Percentiles rank a stretch among this genome's conserved stretches.
phyloP scores from a whole-genome alignment of 257 asterid species.

The Solanum neorickii region DNA sequence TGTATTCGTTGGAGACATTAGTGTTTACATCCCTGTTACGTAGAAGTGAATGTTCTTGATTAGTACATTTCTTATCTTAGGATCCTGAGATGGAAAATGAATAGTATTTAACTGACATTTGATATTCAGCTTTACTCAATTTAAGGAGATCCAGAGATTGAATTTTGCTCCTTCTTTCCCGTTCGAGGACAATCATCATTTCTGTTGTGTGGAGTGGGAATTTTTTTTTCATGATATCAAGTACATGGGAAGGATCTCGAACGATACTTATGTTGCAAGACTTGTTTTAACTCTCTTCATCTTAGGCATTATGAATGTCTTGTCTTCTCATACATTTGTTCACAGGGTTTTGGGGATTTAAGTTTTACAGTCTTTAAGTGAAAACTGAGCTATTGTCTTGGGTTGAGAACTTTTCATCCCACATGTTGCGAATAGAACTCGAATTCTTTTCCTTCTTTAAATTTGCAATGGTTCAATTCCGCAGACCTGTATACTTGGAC shows the following conservation, averaged over 20 bases:
- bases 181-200: neutral
- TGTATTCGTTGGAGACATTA: neutral
- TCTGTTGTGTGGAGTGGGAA: neutral
- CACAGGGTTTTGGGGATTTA: neutral
- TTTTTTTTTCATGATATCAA: neutral
- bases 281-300: neutral
- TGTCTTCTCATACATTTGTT: neutral
- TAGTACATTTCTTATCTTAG: neutral
- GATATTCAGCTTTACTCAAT: neutral
- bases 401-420: neutral
- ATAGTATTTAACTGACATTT: neutral
- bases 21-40: neutral
- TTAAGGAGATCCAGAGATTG: neutral
- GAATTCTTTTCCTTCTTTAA: neutral
- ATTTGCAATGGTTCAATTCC: neutral
- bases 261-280: neutral
- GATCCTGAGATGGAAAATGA: neutral
- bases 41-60: neutral
- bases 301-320: neutral
- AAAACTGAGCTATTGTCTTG: neutral
- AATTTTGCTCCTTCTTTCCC: neutral
- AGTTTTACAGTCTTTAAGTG: neutral
- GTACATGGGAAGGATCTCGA: neutral
- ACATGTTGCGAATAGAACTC: neutral
- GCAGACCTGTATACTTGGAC: slow-evolving; percentile 78